Evolutionary conservation across 306 rosid genomes (phyloP), one percentile per base, ranked within the genome.

Genomic region (Cicer cuneatum): DNA sequence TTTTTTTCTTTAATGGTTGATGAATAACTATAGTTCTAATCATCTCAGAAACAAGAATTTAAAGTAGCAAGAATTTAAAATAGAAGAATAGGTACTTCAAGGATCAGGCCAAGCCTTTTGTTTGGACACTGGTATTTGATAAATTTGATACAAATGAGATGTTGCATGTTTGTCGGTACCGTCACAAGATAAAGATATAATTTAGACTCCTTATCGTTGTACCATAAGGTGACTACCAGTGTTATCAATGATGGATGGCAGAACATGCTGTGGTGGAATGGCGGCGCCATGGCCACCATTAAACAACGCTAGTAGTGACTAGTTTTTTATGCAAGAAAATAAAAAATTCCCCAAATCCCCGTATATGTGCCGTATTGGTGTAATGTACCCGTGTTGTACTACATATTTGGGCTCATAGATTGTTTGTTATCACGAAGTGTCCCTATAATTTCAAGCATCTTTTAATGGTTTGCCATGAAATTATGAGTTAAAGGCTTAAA

Each of bases 171-270:
- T 57, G 63, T 11, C 1, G 4, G 66, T 35, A 29, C 4, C 4
- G 12, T 59, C 18, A 59, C 66, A 59, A 59, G 19, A 24, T 59
- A 35, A 59, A 59, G 19, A 24, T 59, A 35, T 12, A 59, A 18
- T 33, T 33, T 59, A 33, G 66, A 33, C 66, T 58, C 64, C 43
- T 37, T 37, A 21, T 21, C 0, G 42, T 33, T 59, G 65, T 6
- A 24, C 15, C 11, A 4, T 29, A 24, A 8, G 60, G 60, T 8
- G 6, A 18, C 60, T 47, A 8, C 57, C 5, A 15, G 11, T 14
- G 58, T 15, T 15, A 15, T 15, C 19, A 51, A 52, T 52, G 58
- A 5, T 29, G 2, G 35, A 29, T 29, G 35, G 24, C 8, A 10
- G 58, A 8, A 53, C 35, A 54, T 54, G 38, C 8, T 7, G 5